Conservation (phyloP, 208 protist genomes). For the Trypanosoma melophagium region DNA sequence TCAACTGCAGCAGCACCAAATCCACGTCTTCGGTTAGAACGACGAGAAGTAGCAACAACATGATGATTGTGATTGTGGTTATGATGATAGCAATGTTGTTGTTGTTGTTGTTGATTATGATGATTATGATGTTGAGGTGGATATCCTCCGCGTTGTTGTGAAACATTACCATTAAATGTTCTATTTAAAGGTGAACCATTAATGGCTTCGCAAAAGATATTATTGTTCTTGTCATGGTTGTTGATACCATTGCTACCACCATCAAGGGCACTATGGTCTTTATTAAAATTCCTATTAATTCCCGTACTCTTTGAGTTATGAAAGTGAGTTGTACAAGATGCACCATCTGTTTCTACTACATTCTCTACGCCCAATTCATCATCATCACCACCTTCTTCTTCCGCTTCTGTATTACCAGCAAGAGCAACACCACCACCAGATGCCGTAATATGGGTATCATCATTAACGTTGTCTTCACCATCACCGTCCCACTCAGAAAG, state of each 20-base stretch:
- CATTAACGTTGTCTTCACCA: not conserved
- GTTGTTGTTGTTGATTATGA: slow-evolving; percentile 2
- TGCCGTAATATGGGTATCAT: not conserved
- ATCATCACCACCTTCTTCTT: no score
- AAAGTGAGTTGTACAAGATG: no score
- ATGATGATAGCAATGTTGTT: not conserved
- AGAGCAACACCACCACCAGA: no score
- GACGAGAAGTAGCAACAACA: not conserved
- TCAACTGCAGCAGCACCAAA: slow-evolving; percentile 32
- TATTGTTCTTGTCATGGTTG: not conserved
- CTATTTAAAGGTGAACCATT: not conserved
- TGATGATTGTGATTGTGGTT: not conserved
- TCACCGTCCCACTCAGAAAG: not conserved
- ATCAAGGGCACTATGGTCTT: not conserved
- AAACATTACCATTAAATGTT: not conserved
- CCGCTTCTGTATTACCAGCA: no score
- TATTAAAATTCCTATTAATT: no score
- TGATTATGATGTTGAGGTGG: not conserved
- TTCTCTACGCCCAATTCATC: no score
- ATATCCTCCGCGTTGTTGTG: slow-evolving; percentile 7
- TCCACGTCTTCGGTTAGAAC: slow-evolving; percentile 12
- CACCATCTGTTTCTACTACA: no score
- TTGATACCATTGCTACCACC: not conserved
- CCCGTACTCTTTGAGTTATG: no score
- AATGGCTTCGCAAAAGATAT: not conserved